Evolutionary conservation across 73 alveolate species (phyloP).

Genomic region (Tetrahymena malaccensis): DNA sequence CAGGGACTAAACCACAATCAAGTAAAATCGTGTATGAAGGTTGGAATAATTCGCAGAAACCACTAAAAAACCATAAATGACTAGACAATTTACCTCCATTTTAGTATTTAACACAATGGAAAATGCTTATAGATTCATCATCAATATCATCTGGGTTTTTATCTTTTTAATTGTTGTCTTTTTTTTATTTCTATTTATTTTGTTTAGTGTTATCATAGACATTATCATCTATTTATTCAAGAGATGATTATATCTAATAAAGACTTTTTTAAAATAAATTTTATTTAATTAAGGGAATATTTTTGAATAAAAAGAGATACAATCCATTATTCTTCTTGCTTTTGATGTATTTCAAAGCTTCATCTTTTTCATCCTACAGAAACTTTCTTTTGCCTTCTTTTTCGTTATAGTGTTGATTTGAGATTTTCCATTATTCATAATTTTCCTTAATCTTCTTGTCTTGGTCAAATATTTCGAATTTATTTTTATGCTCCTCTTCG

Average conservation of each 20-base stretch:
- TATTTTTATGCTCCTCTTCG: background rate
- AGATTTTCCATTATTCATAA: background rate
- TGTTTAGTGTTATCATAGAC: background rate
- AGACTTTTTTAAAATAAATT: background rate
- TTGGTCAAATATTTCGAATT: background rate
- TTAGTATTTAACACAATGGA: conserved; percentile 15
- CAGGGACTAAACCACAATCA: conserved; percentile 41
- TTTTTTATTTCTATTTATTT: too few species aligned
- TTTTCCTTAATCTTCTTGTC: background rate
- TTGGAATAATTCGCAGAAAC: conserved; percentile 35
- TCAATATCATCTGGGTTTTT: background rate
- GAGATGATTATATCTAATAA: background rate
- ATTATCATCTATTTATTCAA: background rate
- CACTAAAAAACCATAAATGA: conserved; percentile 45
- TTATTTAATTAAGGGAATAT: background rate
- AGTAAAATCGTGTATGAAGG: conserved; percentile 27
- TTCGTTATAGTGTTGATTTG: background rate
- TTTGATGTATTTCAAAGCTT: background rate
- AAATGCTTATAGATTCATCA: conserved; percentile 9
- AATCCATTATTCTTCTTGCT: background rate
- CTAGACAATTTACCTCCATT: conserved; percentile 34
- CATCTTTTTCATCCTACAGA: background rate
- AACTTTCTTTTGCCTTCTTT: background rate
- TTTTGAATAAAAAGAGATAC: background rate
- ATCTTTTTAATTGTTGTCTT: background rate